These are phyloP conservation scores for Cutaneotrichosporon cutaneum DNA, from an alignment of 1,284 basidiomycete species.

Conservation along the genomic window DNA sequence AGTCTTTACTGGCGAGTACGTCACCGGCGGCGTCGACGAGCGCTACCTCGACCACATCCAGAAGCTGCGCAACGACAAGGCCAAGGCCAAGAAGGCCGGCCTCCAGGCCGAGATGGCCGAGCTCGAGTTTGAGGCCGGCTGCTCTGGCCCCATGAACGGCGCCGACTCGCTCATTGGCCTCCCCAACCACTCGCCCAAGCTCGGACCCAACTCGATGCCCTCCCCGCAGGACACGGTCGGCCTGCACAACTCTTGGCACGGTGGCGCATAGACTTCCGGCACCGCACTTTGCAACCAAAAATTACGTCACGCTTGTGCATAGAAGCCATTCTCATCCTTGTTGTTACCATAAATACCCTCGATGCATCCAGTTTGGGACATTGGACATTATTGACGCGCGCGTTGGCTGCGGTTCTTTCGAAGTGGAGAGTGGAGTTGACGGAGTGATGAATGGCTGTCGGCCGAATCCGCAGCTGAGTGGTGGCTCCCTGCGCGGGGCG, in stretches of 20 bases:
- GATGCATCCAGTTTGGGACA: slow-evolving; percentile 10
- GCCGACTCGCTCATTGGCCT: slow-evolving; percentile 52
- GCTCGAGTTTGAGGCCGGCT: slow-evolving; percentile 36
- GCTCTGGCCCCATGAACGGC: slow-evolving; percentile 52
- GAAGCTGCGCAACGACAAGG: slow-evolving; percentile 76
- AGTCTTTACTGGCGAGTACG: slow-evolving; percentile 95
- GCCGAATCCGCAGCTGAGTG: neutral
- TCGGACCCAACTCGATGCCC: slow-evolving; percentile 40
- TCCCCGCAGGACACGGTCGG: slow-evolving; percentile 48
- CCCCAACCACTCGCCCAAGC: slow-evolving; percentile 52
- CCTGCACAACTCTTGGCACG: slow-evolving; percentile 49
- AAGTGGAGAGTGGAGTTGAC: neutral
- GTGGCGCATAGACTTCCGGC: slow-evolving; percentile 1
- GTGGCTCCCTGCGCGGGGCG: neutral
- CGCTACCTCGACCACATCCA: slow-evolving; percentile 78
- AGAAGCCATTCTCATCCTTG: slow-evolving; percentile 5
- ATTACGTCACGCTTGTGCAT: neutral
- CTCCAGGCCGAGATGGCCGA: slow-evolving; percentile 34
- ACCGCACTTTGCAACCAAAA: neutral
- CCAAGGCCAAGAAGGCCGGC: slow-evolving; percentile 59
- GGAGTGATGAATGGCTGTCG: neutral
- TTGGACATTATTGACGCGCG: neutral
- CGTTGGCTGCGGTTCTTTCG: neutral
- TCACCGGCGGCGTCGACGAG: slow-evolving; percentile 93
- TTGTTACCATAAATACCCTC: slow-evolving; percentile 15